Percentiles rank a stretch among this genome's conserved stretches.
Conservation (phyloP, 179 eudicot genomes). For the Beta lomatogona region DNA sequence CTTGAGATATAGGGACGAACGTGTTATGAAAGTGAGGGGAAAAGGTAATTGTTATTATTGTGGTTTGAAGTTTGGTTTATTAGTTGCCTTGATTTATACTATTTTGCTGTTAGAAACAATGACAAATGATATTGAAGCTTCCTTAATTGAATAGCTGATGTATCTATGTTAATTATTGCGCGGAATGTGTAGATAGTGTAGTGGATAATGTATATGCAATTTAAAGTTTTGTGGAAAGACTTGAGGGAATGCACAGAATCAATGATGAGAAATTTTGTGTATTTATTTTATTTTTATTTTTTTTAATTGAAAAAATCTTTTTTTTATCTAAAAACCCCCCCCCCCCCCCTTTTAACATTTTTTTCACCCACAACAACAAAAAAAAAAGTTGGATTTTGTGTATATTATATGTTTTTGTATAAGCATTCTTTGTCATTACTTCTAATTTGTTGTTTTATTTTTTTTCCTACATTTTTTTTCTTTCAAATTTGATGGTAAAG, state of each 20-base stretch:
- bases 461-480: too few species aligned
- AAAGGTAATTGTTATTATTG: constrained; percentile 46
- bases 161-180: not conserved
- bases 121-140: not conserved
- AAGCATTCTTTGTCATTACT: too few species aligned
- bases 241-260: not conserved
- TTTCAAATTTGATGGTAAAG: too few species aligned
- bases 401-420: too few species aligned
- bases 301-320: too few species aligned
- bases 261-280: not conserved
- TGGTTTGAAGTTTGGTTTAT: not conserved
- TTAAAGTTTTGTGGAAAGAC: not conserved
- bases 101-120: not conserved
- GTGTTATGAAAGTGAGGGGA: constrained; percentile 61
- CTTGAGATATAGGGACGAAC: constrained; percentile 93
- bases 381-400: too few species aligned
- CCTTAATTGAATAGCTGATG: not conserved
- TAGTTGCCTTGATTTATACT: not conserved
- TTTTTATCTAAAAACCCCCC: too few species aligned
- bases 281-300: too few species aligned
- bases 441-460: too few species aligned
- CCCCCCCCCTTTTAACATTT: too few species aligned
- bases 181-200: not conserved
- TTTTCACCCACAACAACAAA: too few species aligned
- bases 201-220: not conserved